Percentiles rank a stretch among this genome's conserved stretches.
These are phyloP conservation scores for Aspergillus persii DNA, from an alignment of 2,329 filamentous ascomycete species.

Conservation along the genomic window DNA sequence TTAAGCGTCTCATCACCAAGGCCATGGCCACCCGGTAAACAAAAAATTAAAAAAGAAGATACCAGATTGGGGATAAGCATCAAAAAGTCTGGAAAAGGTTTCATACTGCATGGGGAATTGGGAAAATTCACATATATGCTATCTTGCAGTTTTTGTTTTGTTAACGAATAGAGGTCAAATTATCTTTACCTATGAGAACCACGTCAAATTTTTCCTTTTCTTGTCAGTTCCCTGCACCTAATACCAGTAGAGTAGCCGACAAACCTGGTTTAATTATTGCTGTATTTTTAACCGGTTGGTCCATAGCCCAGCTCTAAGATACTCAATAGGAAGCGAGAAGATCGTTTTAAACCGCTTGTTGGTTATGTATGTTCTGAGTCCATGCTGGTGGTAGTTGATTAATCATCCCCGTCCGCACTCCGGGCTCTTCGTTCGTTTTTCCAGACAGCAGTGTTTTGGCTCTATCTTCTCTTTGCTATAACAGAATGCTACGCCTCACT, in stretches of 20 bases:
- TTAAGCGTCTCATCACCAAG: conserved; percentile 98
- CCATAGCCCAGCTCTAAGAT: too few species aligned
- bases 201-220: background rate
- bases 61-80: too few species aligned
- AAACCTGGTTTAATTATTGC: too few species aligned
- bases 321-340: too few species aligned
- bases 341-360: too few species aligned
- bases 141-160: background rate
- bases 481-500: background rate
- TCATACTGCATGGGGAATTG: background rate
- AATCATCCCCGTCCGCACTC: background rate
- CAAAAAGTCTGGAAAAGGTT: background rate
- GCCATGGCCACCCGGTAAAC: conserved; percentile 87
- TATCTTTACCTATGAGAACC: conserved; percentile 5
- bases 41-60: conserved; percentile 1
- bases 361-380: too few species aligned
- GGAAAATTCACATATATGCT: conserved; percentile 8
- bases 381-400: background rate
- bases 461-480: background rate
- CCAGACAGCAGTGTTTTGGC: background rate
- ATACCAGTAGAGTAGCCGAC: background rate
- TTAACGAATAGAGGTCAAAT: conserved; percentile 9
- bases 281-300: too few species aligned
- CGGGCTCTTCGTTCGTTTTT: too few species aligned
- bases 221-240: background rate